A percentile compares a stretch with the other conserved stretches of the same genome.
Evolutionary conservation across 1,284 basidiomycete genomes (phyloP).

Genomic region (Peniophora sp.): DNA sequence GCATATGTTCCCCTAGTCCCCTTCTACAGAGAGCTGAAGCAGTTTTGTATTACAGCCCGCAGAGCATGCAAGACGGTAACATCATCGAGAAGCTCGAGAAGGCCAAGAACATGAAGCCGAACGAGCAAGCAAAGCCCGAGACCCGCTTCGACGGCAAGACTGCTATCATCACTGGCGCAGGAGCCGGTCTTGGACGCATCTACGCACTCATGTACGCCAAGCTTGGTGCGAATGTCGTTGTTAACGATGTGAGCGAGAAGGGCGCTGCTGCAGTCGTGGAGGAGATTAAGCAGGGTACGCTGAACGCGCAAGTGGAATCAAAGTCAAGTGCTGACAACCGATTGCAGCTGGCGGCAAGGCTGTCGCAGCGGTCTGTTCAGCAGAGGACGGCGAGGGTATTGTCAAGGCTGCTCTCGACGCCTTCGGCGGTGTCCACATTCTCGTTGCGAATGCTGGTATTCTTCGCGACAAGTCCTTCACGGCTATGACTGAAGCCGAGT

Average conservation of each 20-base stretch:
- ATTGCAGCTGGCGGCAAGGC: slow-evolving; percentile 81
- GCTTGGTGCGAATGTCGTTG: slow-evolving; percentile 92
- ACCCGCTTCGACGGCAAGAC: slow-evolving; percentile 89
- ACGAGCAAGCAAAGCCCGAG: slow-evolving; percentile 64
- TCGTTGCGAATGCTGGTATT: slow-evolving; percentile 94
- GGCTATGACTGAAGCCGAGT: slow-evolving; percentile 87
- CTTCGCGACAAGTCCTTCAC: slow-evolving; percentile 89
- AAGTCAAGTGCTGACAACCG: background rate
- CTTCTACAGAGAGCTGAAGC: background rate
- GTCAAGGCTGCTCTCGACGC: slow-evolving; percentile 84
- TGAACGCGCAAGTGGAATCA: no score
- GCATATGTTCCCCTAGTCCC: slow-evolving; percentile 15
- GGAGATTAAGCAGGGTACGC: slow-evolving; percentile 72
- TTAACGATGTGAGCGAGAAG: slow-evolving; percentile 92
- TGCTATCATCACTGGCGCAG: slow-evolving; percentile 91
- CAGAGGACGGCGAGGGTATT: slow-evolving; percentile 87
- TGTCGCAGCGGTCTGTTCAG: slow-evolving; percentile 77
- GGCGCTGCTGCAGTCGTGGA: slow-evolving; percentile 80
- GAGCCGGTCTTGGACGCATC: slow-evolving; percentile 86
- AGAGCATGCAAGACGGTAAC: slow-evolving; percentile 64
- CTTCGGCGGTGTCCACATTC: slow-evolving; percentile 85
- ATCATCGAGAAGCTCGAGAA: slow-evolving; percentile 60
- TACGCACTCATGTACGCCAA: slow-evolving; percentile 90
- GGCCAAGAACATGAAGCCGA: slow-evolving; percentile 62
- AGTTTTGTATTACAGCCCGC: slow-evolving; percentile 56